A percentile compares a stretch with the other conserved stretches of the same genome.
These are phyloP conservation scores for Ascoidea rubescens DNA, from an alignment of 805 yeast species.

Conservation along the genomic window DNA sequence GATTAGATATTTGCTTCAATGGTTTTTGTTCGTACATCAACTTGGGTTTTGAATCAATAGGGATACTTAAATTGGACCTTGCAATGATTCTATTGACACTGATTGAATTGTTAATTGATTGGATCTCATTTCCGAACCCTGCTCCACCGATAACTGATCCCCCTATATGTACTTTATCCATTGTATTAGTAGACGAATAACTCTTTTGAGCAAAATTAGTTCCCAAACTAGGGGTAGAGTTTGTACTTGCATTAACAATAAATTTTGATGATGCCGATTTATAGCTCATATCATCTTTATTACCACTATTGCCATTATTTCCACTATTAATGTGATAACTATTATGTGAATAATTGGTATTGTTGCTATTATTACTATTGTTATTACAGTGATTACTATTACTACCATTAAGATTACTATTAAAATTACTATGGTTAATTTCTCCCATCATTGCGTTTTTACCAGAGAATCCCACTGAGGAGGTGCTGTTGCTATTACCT, in stretches of 20 bases:
- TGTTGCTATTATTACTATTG: no score
- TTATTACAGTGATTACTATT: no score
- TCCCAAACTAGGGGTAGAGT: no score
- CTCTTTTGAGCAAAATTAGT: background rate
- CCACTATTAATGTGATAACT: background rate
- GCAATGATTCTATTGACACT: background rate
- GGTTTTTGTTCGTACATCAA: background rate
- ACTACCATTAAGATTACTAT: background rate
- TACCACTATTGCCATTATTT: background rate
- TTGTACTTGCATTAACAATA: no score
- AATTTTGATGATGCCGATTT: no score
- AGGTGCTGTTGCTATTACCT: background rate
- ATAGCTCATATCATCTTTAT: no score
- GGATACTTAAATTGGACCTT: background rate
- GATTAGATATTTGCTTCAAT: background rate
- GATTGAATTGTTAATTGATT: no score
- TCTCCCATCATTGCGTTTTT: no score
- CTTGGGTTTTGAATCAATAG: background rate
- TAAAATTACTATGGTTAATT: background rate
- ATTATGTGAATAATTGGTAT: no score
- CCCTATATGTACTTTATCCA: background rate
- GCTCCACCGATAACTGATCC: background rate
- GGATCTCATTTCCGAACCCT: no score
- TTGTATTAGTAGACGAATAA: background rate
- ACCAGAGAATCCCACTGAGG: background rate